Conservation (phyloP, 2,329 filamentous ascomycete species). For the Didymella keratinophila region DNA sequence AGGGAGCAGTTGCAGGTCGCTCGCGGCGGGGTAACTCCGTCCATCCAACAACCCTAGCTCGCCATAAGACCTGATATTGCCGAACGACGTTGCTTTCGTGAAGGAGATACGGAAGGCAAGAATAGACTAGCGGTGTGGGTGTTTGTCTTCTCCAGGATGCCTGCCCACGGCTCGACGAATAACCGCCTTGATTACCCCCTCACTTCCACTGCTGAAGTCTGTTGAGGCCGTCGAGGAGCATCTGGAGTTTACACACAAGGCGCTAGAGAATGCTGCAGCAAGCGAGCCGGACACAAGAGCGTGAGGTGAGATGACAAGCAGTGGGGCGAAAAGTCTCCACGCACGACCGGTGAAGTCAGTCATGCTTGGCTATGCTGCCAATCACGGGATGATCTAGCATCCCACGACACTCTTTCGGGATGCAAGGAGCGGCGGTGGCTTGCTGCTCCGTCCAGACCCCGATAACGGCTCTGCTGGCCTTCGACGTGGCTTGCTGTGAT, state of each 20-base stretch:
- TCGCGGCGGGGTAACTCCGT: constrained; percentile 36
- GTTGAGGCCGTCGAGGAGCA: constrained; percentile 35
- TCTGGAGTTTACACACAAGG: constrained; percentile 33
- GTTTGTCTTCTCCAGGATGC: constrained; percentile 19
- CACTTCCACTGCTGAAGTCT: constrained; percentile 31
- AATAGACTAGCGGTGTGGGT: constrained; percentile 48
- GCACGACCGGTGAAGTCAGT: constrained; percentile 40
- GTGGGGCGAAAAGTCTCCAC: constrained; percentile 30
- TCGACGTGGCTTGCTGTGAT: constrained; percentile 50
- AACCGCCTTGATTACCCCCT: constrained; percentile 26
- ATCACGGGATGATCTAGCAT: constrained; percentile 29
- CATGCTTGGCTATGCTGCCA: constrained; percentile 25
- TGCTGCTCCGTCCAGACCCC: constrained; percentile 42
- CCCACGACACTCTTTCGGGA: constrained; percentile 41
- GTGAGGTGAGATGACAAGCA: constrained; percentile 36
- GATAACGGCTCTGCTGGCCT: constrained; percentile 49
- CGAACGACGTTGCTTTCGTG: constrained; percentile 25
- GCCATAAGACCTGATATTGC: constrained; percentile 37
- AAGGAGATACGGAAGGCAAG: constrained; percentile 25
- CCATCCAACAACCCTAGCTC: constrained; percentile 32
- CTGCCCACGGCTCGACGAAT: constrained; percentile 41
- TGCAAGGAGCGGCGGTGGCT: constrained; percentile 49
- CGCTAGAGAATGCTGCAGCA: constrained; percentile 47
- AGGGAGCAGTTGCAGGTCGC: constrained; percentile 22
- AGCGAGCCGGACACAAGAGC: constrained; percentile 33